Evolutionary conservation across 495 filamentous ascomycete genomes (phyloP).

Genomic region (Diplogelasinospora grovesii): DNA sequence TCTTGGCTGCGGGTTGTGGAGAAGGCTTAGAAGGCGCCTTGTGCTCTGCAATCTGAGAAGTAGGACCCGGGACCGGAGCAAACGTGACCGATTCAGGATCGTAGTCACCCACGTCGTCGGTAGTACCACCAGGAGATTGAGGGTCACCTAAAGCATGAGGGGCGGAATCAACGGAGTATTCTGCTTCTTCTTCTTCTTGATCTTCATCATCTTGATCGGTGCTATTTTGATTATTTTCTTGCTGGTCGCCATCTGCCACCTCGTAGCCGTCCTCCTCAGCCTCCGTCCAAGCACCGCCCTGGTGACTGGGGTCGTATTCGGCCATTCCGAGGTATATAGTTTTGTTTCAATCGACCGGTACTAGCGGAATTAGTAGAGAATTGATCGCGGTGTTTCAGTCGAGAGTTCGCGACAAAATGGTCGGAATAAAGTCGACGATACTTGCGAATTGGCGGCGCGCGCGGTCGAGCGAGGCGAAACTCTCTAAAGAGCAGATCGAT

Average conservation of each 20-base stretch:
- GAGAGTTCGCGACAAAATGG: too few relatives aligned
- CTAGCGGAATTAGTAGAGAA: too few relatives aligned
- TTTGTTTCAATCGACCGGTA: too few relatives aligned
- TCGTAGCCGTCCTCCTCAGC: slow-evolving; percentile 50
- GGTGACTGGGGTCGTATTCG: slow-evolving; percentile 28
- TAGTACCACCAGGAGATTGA: slow-evolving; percentile 28
- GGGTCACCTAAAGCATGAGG: slow-evolving; percentile 40
- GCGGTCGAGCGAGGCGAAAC: too few relatives aligned
- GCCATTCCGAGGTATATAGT: slow-evolving; percentile 35
- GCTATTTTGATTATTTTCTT: slow-evolving; percentile 50
- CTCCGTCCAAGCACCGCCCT: slow-evolving; percentile 37
- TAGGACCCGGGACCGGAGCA: slow-evolving; percentile 13
- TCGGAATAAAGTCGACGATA: too few relatives aligned
- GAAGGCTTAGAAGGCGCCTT: slow-evolving; percentile 24
- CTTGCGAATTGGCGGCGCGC: too few relatives aligned
- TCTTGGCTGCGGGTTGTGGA: slow-evolving; percentile 35
- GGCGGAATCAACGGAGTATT: slow-evolving; percentile 41
- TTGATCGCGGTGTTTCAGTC: too few relatives aligned
- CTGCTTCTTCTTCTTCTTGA: slow-evolving; percentile 32
- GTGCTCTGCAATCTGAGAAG: slow-evolving; percentile 23
- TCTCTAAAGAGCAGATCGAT: too few relatives aligned
- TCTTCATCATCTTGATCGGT: slow-evolving; percentile 36
- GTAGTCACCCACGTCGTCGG: slow-evolving; percentile 44
- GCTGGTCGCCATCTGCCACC: slow-evolving; percentile 39
- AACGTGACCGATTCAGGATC: slow-evolving; percentile 42